Conservation (phyloP, 2,329 filamentous ascomycete species). For the Cladosporium velox region DNA sequence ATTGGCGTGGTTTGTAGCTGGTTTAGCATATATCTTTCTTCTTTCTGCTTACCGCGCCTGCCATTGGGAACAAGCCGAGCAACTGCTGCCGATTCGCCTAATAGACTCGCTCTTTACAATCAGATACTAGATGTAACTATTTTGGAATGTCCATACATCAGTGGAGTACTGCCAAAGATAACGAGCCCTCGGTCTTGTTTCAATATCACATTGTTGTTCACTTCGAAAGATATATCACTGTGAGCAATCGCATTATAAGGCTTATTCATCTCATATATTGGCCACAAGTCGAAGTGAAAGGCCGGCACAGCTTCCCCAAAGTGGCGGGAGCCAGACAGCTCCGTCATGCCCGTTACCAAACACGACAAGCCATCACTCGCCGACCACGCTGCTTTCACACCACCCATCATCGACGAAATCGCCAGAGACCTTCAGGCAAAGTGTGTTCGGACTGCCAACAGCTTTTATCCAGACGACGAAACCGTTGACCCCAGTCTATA, state of each 20-base stretch:
- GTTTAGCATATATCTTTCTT: not conserved
- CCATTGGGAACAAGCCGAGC: not conserved
- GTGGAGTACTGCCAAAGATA: no score
- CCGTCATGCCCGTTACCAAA: conserved; percentile 5
- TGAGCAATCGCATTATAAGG: not conserved
- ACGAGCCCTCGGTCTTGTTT: no score
- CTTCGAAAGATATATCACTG: not conserved
- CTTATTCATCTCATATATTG: conserved; percentile 6
- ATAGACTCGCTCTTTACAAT: not conserved
- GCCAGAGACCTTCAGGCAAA: not conserved
- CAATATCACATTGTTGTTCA: not conserved
- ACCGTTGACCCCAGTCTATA: not conserved
- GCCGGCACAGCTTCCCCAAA: conserved; percentile 7
- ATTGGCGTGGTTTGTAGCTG: not conserved
- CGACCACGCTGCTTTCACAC: not conserved
- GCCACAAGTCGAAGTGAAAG: not conserved
- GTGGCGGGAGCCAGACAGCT: conserved; percentile 1
- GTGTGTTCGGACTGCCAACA: not conserved
- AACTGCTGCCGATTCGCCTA: not conserved
- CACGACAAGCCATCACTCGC: not conserved
- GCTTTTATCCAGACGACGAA: not conserved
- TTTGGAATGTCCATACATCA: no score
- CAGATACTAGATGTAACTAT: not conserved
- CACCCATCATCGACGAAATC: not conserved
- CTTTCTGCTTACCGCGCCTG: not conserved